phyloP scores from a whole-genome alignment of 768 basidiomycete species.

The Ramaria sp. region DNA sequence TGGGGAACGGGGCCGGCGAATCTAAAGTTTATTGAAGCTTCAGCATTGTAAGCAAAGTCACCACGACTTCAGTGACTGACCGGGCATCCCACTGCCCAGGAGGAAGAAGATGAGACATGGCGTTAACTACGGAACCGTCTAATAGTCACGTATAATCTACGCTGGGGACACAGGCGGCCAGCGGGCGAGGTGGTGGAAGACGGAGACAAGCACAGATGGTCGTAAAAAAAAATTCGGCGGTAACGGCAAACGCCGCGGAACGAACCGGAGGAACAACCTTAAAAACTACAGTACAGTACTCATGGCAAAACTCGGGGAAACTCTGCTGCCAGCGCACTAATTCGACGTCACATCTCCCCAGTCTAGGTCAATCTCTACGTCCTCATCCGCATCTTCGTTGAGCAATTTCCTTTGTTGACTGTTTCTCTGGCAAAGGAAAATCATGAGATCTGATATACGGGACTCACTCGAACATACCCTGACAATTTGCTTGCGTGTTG shows the following conservation, averaged over 20 bases:
- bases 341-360: constrained; percentile 2
- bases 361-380: constrained; percentile 6
- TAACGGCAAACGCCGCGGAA: not conserved
- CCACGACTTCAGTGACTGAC: constrained; percentile 24
- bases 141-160: constrained; percentile 3
- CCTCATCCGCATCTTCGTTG: not conserved
- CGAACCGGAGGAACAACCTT: not conserved
- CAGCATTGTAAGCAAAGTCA: too few species aligned
- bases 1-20: constrained; percentile 65
- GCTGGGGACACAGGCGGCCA: constrained; percentile 11
- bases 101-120: constrained; percentile 40
- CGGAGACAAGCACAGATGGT: constrained; percentile 12
- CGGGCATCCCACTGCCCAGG: constrained; percentile 67
- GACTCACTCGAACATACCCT: not conserved
- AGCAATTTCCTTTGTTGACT: not conserved
- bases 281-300: not conserved
- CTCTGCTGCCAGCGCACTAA: not conserved
- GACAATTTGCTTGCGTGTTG: not conserved
- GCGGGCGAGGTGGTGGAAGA: constrained; percentile 17
- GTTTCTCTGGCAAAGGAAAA: not conserved
- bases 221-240: constrained; percentile 13
- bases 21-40: constrained; percentile 22
- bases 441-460: not conserved
- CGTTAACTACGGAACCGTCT: constrained; percentile 17
- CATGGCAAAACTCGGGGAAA: not conserved